Base-by-base conservation (phyloP, 2,329 filamentous ascomycete genomes). In the Aphanocladium album region DNA sequence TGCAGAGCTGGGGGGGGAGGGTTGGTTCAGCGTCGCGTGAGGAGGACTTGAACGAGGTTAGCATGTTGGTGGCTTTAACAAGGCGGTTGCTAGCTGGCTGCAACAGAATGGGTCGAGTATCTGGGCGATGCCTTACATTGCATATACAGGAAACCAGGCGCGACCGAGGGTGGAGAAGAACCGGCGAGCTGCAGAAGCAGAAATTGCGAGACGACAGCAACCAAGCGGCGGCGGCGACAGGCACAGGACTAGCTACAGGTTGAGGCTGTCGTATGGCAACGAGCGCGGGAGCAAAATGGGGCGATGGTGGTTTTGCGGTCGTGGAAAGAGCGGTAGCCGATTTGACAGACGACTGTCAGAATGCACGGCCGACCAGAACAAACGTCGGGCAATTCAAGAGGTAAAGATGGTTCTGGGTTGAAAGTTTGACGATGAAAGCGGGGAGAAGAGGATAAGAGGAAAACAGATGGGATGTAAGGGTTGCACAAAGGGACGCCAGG, bases 1-100 rank as follows among this genome's bases (percentile, higher is more conserved):
- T 19, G 19, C 39, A 49, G 58, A 58, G 61, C 58, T 30, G 62
- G 60, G 45, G 62, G 30, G 30, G 30, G n/a, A 57, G 58, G 30
- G 46, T 37, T 60, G 50, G 52, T 53, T 58, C 35, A 39, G 7
- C 53, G 59, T 58, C 19, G 35, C 37, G 37, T 19, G 57, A 30
- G 23, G 57, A 35, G n/a, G 21, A 45, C 37, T 49, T n/a, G 21
- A 39, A 9, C n/a, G 6, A 19, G 19, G 47, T 59, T 45, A 59
- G 57, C 35, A 41, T 51, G 21, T 37, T 30, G 21, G 33, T 23
- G 11, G 11, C 17, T 43, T 25, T 3, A 21, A 51, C 23, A 17
- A 19, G 6, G 17, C 33, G 17, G 45, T 45, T 23, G 5, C 4
- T 8, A 9, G n/a, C 33, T 30, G 9, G 37, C 6, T 43, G 46